These are phyloP conservation scores for Orbilia oligospora DNA, from an alignment of 2,329 filamentous ascomycete genomes.

Conservation along the genomic window DNA sequence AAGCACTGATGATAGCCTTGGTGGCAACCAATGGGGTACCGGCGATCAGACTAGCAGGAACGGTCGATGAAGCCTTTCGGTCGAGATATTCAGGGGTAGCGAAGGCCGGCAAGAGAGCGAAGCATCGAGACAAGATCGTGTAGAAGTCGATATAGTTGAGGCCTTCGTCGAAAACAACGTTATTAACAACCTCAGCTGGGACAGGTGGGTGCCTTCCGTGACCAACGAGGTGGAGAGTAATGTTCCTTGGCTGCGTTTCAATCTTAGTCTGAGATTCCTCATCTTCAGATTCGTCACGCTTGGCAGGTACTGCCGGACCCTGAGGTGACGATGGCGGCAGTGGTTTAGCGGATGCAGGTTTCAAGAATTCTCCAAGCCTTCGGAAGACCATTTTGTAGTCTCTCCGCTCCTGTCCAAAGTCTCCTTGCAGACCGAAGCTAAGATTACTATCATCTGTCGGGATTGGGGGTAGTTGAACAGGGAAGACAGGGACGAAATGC, in stretches of 20 bases:
- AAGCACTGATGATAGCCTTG: slow-evolving; percentile 63
- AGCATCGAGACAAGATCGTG: slow-evolving; percentile 63
- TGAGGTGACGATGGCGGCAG: not conserved
- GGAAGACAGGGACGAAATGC: slow-evolving; percentile 64
- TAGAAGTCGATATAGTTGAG: slow-evolving; percentile 65
- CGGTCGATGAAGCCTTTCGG: slow-evolving; percentile 64
- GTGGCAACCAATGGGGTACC: slow-evolving; percentile 64
- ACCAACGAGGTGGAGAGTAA: slow-evolving; percentile 63
- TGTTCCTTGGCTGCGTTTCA: slow-evolving; percentile 45
- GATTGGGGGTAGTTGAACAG: slow-evolving; percentile 60
- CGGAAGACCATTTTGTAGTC: slow-evolving; percentile 64
- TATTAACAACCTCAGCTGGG: slow-evolving; percentile 60
- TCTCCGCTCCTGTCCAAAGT: slow-evolving; percentile 64
- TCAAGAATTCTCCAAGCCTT: slow-evolving; percentile 62
- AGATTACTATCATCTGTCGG: slow-evolving; percentile 53
- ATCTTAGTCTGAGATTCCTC: slow-evolving; percentile 44
- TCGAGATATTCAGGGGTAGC: slow-evolving; percentile 63
- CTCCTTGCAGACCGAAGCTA: slow-evolving; percentile 64
- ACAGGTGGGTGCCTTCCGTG: slow-evolving; percentile 63
- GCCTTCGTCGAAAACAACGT: slow-evolving; percentile 64
- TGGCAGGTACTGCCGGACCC: not conserved
- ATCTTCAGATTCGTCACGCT: slow-evolving; percentile 43
- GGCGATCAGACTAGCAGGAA: slow-evolving; percentile 64
- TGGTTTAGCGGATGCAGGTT: slow-evolving; percentile 31
- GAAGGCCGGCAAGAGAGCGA: slow-evolving; percentile 65